Evolutionary conservation across 176 grass and related monocot genomes (phyloP).

Genomic region (Aegilops bicornis): DNA sequence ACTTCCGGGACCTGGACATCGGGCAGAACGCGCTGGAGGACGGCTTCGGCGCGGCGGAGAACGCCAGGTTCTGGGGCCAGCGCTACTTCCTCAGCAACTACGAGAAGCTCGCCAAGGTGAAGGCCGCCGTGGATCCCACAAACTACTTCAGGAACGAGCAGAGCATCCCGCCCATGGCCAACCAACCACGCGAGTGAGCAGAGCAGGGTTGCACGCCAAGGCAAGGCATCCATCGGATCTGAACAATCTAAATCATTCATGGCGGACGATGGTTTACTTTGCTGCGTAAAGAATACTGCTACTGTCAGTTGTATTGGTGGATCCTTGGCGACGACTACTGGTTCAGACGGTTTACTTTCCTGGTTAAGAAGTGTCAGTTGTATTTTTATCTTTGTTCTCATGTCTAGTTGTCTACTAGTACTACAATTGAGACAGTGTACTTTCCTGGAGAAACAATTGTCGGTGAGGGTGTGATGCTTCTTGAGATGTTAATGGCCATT

Average conservation of each 20-base stretch:
- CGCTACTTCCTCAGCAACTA: neutral
- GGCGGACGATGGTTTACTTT: neutral
- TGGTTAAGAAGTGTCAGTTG: neutral
- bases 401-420: neutral
- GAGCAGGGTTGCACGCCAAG: neutral
- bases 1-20: neutral
- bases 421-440: neutral
- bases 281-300: neutral
- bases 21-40: neutral
- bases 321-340: neutral
- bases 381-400: neutral
- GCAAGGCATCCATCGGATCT: neutral
- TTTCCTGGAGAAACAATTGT: neutral
- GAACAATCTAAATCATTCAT: neutral
- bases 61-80: neutral
- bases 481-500: too few species aligned
- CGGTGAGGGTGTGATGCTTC: too few species aligned
- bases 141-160: neutral
- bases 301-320: neutral
- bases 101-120: neutral
- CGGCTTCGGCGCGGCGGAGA: neutral
- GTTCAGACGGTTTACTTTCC: neutral
- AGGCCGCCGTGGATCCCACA: neutral
- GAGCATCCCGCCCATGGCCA: neutral
- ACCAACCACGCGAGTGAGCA: neutral